A percentile compares a stretch with the other conserved stretches of the same genome.
phyloP scores from a whole-genome alignment of 768 basidiomycete genomes.

The Termitomyces sp. region DNA sequence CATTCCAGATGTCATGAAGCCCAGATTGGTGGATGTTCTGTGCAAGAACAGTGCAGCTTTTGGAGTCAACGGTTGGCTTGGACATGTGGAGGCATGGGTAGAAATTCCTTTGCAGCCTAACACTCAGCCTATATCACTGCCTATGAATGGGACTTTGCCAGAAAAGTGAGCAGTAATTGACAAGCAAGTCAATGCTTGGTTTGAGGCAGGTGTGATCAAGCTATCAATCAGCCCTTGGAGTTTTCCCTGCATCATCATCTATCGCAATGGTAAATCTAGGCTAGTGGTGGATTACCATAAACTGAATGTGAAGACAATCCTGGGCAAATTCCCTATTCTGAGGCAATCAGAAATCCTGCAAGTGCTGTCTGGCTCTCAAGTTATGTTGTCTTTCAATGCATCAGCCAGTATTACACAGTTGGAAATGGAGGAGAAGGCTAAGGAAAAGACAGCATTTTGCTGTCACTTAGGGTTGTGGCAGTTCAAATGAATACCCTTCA shows the following conservation, averaged over 20 bases:
- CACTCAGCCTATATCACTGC: too few species aligned
- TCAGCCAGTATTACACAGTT: constrained; percentile 41
- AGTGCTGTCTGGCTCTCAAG: constrained; percentile 28
- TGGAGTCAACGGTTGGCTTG: too few species aligned
- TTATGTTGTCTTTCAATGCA: constrained; percentile 33
- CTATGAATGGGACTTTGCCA: too few species aligned
- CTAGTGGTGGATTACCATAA: constrained; percentile 34
- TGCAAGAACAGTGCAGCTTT: too few species aligned
- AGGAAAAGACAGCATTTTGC: constrained; percentile 35
- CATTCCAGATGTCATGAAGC: too few species aligned
- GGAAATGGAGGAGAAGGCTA: constrained; percentile 25
- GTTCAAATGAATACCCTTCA: constrained; percentile 42
- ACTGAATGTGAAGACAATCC: constrained; percentile 19
- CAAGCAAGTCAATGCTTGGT: constrained; percentile 30
- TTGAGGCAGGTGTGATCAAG: constrained; percentile 36
- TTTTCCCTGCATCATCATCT: constrained; percentile 31
- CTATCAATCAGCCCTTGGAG: constrained; percentile 38
- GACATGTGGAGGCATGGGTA: too few species aligned
- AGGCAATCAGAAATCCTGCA: constrained; percentile 26
- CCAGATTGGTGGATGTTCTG: too few species aligned
- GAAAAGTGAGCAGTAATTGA: too few species aligned
- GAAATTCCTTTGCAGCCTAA: too few species aligned
- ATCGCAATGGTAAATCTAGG: constrained; percentile 35
- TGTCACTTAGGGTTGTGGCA: constrained; percentile 39
- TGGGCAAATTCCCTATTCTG: constrained; percentile 27